Conservation (phyloP, 139 green algal genomes). For the Dunaliella sp. region DNA sequence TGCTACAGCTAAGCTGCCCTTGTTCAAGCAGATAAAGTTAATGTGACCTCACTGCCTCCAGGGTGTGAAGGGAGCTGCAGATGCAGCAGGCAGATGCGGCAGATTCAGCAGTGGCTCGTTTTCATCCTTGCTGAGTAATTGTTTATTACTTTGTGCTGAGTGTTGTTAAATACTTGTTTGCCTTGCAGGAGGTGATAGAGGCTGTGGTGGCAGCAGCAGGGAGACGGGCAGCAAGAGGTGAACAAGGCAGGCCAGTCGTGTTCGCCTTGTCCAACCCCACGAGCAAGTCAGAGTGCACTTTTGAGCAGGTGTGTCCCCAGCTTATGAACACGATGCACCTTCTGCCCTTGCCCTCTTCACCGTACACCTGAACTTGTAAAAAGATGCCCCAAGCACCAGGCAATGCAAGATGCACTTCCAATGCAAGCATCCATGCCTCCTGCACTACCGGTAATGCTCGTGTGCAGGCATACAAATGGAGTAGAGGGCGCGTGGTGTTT, state of each 20-base stretch:
- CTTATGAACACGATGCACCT: background rate
- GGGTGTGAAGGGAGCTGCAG: background rate
- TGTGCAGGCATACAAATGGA: slow-evolving; percentile 46
- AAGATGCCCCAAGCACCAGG: background rate
- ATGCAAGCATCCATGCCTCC: background rate
- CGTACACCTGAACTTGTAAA: background rate
- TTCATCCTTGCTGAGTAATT: background rate
- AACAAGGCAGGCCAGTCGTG: slow-evolving; percentile 63
- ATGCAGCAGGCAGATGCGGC: too few relatives aligned
- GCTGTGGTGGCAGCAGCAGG: slow-evolving; percentile 34
- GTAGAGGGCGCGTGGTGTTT: slow-evolving; percentile 64
- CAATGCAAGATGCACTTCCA: background rate
- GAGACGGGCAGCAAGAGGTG: too few relatives aligned
- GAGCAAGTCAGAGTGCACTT: slow-evolving; percentile 79
- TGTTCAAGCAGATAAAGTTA: too few relatives aligned
- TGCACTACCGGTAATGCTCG: background rate
- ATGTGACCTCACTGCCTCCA: too few relatives aligned
- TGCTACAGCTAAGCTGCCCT: too few relatives aligned
- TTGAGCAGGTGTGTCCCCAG: slow-evolving; percentile 19
- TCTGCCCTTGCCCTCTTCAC: too few relatives aligned
- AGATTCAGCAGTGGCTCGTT: too few relatives aligned
- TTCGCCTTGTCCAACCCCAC: slow-evolving; percentile 91
- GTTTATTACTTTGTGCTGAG: background rate
- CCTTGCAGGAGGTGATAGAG: slow-evolving; percentile 23
- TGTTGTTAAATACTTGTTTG: background rate